Percentiles rank a stretch among this genome's conserved stretches.
Evolutionary conservation across 192 early-diverging fungal species (phyloP).

Genomic region (Borealophlyctis nickersoniae): DNA sequence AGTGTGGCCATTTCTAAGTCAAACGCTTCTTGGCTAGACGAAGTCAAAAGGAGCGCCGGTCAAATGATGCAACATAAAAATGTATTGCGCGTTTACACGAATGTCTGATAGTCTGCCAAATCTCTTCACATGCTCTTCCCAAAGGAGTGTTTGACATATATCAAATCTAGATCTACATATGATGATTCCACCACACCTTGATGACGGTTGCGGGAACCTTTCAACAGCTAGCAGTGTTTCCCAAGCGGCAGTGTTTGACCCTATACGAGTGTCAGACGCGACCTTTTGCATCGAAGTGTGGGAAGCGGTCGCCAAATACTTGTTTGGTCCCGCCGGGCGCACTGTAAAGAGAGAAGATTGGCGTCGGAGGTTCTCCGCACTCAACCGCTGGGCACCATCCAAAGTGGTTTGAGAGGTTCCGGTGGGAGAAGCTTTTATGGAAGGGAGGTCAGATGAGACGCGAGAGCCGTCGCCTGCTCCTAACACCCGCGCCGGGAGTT

Average conservation of each 20-base stretch:
- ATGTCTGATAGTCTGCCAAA: neutral
- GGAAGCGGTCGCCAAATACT: neutral
- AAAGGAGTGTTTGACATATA: neutral
- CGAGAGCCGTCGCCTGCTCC: neutral
- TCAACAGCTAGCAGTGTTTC: neutral
- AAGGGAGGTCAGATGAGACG: neutral
- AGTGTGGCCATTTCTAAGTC: constrained; percentile 69
- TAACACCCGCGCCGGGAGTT: neutral
- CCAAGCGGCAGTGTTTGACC: neutral
- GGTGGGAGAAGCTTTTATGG: too few relatives aligned
- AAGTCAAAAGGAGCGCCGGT: too few relatives aligned
- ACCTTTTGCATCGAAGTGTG: neutral
- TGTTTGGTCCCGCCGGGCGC: neutral
- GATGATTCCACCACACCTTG: constrained; percentile 16
- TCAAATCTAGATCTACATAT: too few relatives aligned
- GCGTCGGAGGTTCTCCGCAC: too few relatives aligned
- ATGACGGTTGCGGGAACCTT: constrained; percentile 11
- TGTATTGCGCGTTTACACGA: neutral
- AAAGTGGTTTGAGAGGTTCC: too few relatives aligned
- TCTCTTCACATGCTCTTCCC: neutral
- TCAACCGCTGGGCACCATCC: too few relatives aligned
- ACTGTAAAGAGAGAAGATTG: neutral
- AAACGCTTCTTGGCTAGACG: constrained; percentile 65
- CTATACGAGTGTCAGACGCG: neutral
- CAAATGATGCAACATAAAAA: constrained; percentile 1